Base-by-base conservation (phyloP, 2,329 filamentous ascomycete species). In the Chaetomium olivaceum region DNA sequence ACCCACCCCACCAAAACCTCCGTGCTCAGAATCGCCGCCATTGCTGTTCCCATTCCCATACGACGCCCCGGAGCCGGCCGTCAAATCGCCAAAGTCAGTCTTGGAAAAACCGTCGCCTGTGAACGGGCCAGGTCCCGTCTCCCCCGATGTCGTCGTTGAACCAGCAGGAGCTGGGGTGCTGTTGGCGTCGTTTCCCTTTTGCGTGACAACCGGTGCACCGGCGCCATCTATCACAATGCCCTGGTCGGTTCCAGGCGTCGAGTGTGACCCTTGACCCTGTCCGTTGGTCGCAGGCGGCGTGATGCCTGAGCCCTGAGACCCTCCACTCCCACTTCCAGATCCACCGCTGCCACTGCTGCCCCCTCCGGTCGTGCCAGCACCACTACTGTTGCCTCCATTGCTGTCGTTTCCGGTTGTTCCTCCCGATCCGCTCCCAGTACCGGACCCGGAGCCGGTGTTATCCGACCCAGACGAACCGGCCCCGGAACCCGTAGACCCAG, bases 381-480 rank as follows among this genome's bases (percentile, higher is more conserved):
- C 55, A 1, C 52, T 21, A 4, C 0, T 12, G 12, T 1, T 46
- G 1, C 46, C 43, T 9, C 46, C 29, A 3, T 46, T 36, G 12
- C 43, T 51, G 39, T 48, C 12, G 31, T 31, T 29, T 23, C 58
- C 48, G 25, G 4, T 5, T 8, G 25, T 19, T 36, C 21, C 16
- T 48, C n/a, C 21, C 16, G 51, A 54, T 2, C 50, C 63, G 25
- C 25, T 56, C 12, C 60, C 56, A 43, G 25, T 25, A 19, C 66
- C 63, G 12, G 61, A 64, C 1, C 64, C 62, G 31, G 62, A 65
- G 21, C 33, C 51, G 21, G 62, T 27, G 36, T 54, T 33, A 12
- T 57, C 48, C 19, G 64, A 60, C 39, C 56, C 29, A n/a, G 65
- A 48, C 8, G 62, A 43, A 33, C 46, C 23, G 14, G 25, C 36